Evolutionary conservation across 1,284 basidiomycete species (phyloP).

Genomic region (Boletus sp.): DNA sequence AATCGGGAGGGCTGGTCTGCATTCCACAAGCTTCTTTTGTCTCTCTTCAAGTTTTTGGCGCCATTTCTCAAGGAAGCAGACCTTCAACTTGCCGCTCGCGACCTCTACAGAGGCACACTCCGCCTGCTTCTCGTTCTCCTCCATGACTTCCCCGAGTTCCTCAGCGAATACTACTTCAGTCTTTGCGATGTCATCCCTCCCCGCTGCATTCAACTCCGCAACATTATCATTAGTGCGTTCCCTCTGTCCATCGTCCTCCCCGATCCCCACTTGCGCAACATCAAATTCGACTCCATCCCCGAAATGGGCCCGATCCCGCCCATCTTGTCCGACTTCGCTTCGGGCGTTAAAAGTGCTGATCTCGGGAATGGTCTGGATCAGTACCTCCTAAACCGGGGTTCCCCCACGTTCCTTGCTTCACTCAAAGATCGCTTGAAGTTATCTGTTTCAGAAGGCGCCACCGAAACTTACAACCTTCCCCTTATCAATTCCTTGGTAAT

Average conservation of each 20-base stretch:
- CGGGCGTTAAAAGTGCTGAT: constrained; percentile 75
- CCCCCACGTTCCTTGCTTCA: constrained; percentile 68
- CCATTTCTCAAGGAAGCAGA: constrained; percentile 87
- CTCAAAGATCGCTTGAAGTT: constrained; percentile 76
- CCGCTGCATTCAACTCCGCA: constrained; percentile 93
- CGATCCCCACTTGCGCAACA: constrained; percentile 78
- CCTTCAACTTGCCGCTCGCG: constrained; percentile 78
- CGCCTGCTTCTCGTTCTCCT: constrained; percentile 91
- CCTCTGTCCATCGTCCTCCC: constrained; percentile 84
- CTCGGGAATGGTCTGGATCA: constrained; percentile 78
- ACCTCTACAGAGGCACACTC: constrained; percentile 90
- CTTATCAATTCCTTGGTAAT: constrained; percentile 92
- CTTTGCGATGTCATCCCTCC: constrained; percentile 91
- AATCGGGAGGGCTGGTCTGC: constrained; percentile 93
- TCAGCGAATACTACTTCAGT: constrained; percentile 95
- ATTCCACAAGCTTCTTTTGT: constrained; percentile 91
- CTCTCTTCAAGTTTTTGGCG: constrained; percentile 89
- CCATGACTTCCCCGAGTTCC: constrained; percentile 98
- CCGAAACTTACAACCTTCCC: constrained; percentile 81
- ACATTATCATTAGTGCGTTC: constrained; percentile 95
- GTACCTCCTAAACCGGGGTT: constrained; percentile 70
- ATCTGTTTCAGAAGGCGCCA: constrained; percentile 46
- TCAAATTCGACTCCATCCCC: constrained; percentile 69
- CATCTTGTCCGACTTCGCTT: constrained; percentile 87
- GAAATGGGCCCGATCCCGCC: constrained; percentile 90